A percentile compares a stretch with the other conserved stretches of the same genome.
phyloP scores from a whole-genome alignment of 2,329 filamentous ascomycete species.

The Arthrinium puccinioides region DNA sequence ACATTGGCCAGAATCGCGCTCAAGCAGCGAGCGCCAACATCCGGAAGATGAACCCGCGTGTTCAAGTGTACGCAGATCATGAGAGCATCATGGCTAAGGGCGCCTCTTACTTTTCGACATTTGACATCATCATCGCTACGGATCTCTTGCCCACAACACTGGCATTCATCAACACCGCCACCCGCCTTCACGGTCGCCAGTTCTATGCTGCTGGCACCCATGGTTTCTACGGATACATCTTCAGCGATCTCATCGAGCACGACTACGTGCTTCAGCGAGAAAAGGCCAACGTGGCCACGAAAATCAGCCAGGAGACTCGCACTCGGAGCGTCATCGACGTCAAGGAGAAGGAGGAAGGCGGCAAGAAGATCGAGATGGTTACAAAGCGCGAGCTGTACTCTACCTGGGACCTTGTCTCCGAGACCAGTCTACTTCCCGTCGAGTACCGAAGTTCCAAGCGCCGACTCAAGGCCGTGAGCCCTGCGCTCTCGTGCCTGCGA shows the following conservation, averaged over 20 bases:
- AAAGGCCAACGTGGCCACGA: conserved; percentile 64
- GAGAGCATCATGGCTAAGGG: conserved; percentile 60
- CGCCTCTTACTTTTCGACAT: conserved; percentile 68
- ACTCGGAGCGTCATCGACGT: conserved; percentile 71
- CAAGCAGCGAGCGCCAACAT: conserved; percentile 72
- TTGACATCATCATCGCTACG: conserved; percentile 83
- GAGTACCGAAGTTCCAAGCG: conserved; percentile 65
- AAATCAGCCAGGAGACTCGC: conserved; percentile 58
- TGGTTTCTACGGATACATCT: conserved; percentile 91
- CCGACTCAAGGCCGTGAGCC: conserved; percentile 69
- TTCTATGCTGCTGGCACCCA: conserved; percentile 88
- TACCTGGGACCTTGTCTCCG: conserved; percentile 74
- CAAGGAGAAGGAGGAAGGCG: conserved; percentile 61
- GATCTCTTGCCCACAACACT: conserved; percentile 73
- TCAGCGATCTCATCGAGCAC: conserved; percentile 86
- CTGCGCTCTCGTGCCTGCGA: conserved; percentile 76
- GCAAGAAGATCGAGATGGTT: conserved; percentile 73
- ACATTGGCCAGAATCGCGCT: conserved; percentile 79
- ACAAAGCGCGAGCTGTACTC: conserved; percentile 89
- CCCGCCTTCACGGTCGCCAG: conserved; percentile 66
- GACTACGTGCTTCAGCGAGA: conserved; percentile 84
- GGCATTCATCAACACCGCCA: conserved; percentile 76
- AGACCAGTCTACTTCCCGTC: conserved; percentile 63
- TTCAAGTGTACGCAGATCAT: conserved; percentile 65
- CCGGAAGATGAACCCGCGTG: conserved; percentile 82